Percentiles rank a stretch among this genome's conserved stretches.
Conservation (phyloP, 805 yeast genomes). For the Lachancea nothofagi region DNA sequence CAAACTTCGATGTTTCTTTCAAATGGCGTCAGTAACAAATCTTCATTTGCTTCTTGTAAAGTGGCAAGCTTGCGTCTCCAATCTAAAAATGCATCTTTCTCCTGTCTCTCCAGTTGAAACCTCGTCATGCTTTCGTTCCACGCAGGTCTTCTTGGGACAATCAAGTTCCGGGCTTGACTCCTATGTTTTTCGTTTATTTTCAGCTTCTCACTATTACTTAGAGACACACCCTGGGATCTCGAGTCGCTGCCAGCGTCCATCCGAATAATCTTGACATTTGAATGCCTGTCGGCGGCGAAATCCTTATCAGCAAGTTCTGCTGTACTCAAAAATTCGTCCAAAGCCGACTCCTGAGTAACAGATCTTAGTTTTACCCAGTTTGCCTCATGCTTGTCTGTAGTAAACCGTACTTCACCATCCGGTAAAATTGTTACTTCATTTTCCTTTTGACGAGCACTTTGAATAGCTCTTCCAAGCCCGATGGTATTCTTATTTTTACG, state of each 20-base stretch:
- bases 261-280: slow-evolving; percentile 77
- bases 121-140: slow-evolving; percentile 75
- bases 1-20: slow-evolving; percentile 97
- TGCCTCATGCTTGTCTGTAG: slow-evolving; percentile 78
- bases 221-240: slow-evolving; percentile 48
- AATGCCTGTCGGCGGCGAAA: slow-evolving; percentile 84
- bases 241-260: slow-evolving; percentile 47
- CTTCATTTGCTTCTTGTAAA: slow-evolving; percentile 72
- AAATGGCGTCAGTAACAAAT: slow-evolving; percentile 86
- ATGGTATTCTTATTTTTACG: slow-evolving; percentile 77
- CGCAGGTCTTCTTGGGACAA: slow-evolving; percentile 87
- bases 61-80: slow-evolving; percentile 92
- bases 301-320: slow-evolving; percentile 96
- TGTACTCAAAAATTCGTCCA: slow-evolving; percentile 90
- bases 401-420: slow-evolving; percentile 84
- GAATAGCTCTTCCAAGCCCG: slow-evolving; percentile 81
- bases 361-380: slow-evolving; percentile 87
- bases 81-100: slow-evolving; percentile 81
- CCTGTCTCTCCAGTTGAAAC: slow-evolving; percentile 74
- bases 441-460: slow-evolving; percentile 64
- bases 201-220: slow-evolving; percentile 62
- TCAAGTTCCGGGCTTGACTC: slow-evolving; percentile 63
- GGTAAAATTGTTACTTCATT: slow-evolving; percentile 68
- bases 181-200: slow-evolving; percentile 56
- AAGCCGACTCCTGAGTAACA: slow-evolving; percentile 87